Evolutionary conservation across 2,329 filamentous ascomycete genomes (phyloP).

Genomic region (Ramichloridium luteum): DNA sequence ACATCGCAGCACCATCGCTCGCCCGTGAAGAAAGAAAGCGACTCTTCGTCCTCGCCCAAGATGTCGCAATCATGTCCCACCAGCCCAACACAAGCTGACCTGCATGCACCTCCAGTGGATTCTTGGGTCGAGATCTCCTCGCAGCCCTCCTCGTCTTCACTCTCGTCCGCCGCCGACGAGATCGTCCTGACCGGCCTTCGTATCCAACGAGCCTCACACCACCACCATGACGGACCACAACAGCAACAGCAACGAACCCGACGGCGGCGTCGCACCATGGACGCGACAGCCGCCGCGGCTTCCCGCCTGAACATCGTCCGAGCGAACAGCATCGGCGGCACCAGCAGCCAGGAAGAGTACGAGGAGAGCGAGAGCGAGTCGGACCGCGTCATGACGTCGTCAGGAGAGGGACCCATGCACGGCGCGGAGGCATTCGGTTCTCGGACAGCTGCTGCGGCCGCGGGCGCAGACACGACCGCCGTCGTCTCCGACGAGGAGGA

Average conservation of each 20-base stretch:
- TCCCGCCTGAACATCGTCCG: constrained; percentile 31
- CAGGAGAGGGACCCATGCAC: constrained; percentile 43
- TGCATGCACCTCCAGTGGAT: constrained; percentile 42
- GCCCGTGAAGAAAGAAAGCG: too few relatives aligned
- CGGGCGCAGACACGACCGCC: constrained; percentile 17
- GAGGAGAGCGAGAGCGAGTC: constrained; percentile 88
- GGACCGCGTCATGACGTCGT: constrained; percentile 55
- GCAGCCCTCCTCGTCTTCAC: constrained; percentile 82
- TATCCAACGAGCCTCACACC: too few relatives aligned
- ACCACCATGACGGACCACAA: constrained; percentile 42
- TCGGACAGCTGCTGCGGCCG: constrained; percentile 15
- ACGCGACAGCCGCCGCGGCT: constrained; percentile 27
- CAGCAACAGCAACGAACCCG: constrained; percentile 40
- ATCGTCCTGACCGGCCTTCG: constrained; percentile 81
- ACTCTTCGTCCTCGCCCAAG: constrained; percentile 2
- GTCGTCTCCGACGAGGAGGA: constrained; percentile 35
- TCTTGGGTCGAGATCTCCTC: constrained; percentile 95
- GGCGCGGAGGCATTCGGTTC: too few relatives aligned
- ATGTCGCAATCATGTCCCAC: constrained; percentile 15
- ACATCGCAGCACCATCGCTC: too few relatives aligned
- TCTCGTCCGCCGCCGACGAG: constrained; percentile 74
- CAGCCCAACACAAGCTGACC: constrained; percentile 17
- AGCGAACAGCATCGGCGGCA: constrained; percentile 34
- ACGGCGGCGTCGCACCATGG: constrained; percentile 33
- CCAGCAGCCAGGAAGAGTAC: constrained; percentile 73